phyloP scores from a whole-genome alignment of 2,329 filamentous ascomycete species.

The Talaromyces sp. region DNA sequence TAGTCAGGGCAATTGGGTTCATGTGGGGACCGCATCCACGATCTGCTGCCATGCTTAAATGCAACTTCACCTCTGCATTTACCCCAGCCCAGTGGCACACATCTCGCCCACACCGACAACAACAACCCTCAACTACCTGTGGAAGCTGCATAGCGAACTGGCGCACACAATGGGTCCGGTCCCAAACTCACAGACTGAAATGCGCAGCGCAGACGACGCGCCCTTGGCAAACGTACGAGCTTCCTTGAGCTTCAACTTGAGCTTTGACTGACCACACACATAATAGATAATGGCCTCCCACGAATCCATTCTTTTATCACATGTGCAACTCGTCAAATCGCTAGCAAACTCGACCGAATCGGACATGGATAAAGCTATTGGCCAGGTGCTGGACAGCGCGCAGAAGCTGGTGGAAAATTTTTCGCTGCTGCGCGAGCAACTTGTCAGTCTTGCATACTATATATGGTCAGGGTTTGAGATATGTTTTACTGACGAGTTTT shows the following conservation, averaged over 20 bases:
- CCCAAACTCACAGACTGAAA: neutral
- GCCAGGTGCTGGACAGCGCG: conserved; percentile 34
- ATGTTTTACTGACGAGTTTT: neutral
- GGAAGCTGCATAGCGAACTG: neutral
- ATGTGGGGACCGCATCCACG: neutral
- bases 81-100: neutral
- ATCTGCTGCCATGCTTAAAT: neutral
- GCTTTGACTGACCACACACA: neutral
- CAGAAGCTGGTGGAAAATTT: conserved; percentile 33
- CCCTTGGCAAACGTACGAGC: neutral
- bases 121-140: neutral
- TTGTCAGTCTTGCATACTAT: conserved; percentile 22
- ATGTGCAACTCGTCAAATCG: conserved; percentile 33
- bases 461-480: neutral
- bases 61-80: neutral
- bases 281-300: neutral
- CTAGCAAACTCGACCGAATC: conserved; percentile 24
- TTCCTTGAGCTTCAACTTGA: neutral
- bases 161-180: neutral
- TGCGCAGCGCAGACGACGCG: neutral
- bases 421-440: conserved; percentile 27
- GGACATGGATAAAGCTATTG: conserved; percentile 25
- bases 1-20: neutral
- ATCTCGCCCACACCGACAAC: neutral
- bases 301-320: conserved; percentile 33